phyloP scores from a whole-genome alignment of 441 rosid genomes.

The Raphanus hybrid region DNA sequence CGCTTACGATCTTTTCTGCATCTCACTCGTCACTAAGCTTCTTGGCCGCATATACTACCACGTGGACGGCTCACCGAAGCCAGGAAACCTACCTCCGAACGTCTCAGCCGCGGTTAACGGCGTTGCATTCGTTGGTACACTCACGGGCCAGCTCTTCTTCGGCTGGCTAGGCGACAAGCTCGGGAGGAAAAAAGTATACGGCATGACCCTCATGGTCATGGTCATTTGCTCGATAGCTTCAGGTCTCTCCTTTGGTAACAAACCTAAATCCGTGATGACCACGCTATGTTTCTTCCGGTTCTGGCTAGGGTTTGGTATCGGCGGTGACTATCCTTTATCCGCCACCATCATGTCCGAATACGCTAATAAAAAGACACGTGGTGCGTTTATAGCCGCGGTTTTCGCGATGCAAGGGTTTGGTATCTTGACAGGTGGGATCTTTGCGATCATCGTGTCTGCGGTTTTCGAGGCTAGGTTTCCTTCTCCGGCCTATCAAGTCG shows the following conservation, averaged over 20 bases:
- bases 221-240: conserved; percentile 69
- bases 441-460: conserved; percentile 56
- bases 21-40: conserved; percentile 74
- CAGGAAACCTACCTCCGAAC: conserved; percentile 73
- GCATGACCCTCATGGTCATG: conserved; percentile 78
- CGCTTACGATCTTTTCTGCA: conserved; percentile 81
- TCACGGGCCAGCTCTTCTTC: conserved; percentile 81
- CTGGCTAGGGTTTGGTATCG: conserved; percentile 94
- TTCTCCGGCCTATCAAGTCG: conserved; percentile 57
- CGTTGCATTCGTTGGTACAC: conserved; percentile 76
- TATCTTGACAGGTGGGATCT: conserved; percentile 72
- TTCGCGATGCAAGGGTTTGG: conserved; percentile 98
- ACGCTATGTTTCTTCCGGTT: conserved; percentile 88
- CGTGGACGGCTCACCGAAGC: conserved; percentile 65
- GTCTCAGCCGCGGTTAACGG: conserved; percentile 82
- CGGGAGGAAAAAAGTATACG: conserved; percentile 79
- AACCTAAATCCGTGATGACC: conserved; percentile 57
- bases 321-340: conserved; percentile 88
- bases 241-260: conserved; percentile 65
- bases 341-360: conserved; percentile 92
- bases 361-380: conserved; percentile 85
- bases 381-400: conserved; percentile 88
- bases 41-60: conserved; percentile 80
- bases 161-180: conserved; percentile 88
- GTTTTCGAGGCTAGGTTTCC: conserved; percentile 51